These are phyloP conservation scores for Persicaria tinctoria DNA, from an alignment of 148 eudicot species.

Conservation along the genomic window DNA sequence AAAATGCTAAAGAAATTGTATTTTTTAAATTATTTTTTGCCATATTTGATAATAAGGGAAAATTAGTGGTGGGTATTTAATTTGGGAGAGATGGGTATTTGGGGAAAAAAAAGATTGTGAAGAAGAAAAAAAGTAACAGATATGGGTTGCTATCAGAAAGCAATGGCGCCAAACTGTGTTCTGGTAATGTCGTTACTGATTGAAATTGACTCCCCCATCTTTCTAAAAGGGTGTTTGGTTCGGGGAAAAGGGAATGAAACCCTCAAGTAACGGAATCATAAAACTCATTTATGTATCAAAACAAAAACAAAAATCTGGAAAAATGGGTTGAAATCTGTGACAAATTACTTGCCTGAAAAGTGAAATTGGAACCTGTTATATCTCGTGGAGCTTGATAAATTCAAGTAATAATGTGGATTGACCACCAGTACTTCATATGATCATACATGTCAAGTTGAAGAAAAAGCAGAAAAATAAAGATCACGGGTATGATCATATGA, in stretches of 20 bases:
- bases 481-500: too few species aligned
- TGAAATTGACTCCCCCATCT: background rate
- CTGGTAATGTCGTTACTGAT: constrained; percentile 6
- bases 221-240: constrained; percentile 4
- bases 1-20: background rate
- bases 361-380: background rate
- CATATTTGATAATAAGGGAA: background rate
- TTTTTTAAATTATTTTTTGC: background rate
- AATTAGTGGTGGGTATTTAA: constrained; percentile 1
- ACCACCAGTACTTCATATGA: background rate
- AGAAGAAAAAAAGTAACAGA: constrained; percentile 8
- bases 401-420: background rate
- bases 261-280: background rate
- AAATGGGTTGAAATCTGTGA: constrained; percentile 8
- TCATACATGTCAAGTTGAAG: background rate
- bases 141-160: constrained; percentile 9
- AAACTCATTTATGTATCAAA: background rate
- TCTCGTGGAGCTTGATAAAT: constrained; percentile 2
- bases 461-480: background rate
- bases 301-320: too few species aligned
- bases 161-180: constrained; percentile 11
- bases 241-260: background rate
- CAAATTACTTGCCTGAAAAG: background rate
- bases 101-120: background rate
- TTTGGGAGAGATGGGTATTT: background rate